Percentiles rank a stretch among this genome's conserved stretches.
These are phyloP conservation scores for Aspergillus wentii DNA, from an alignment of 495 filamentous ascomycete genomes.

Conservation along the genomic window DNA sequence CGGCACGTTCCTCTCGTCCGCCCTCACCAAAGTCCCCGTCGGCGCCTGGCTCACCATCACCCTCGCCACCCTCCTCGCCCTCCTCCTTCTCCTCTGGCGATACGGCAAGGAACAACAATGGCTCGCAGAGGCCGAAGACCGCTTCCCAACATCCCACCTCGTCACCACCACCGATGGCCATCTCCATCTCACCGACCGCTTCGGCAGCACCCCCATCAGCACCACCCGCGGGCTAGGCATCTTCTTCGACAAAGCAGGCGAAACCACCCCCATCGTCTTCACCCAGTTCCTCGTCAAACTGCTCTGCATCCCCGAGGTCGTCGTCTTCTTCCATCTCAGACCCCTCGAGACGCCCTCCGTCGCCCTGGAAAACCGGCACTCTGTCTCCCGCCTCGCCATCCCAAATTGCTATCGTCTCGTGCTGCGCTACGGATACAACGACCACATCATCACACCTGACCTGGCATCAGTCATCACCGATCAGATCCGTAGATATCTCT, in stretches of 20 bases:
- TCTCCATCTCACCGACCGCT: constrained; percentile 9
- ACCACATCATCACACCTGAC: constrained; percentile 59
- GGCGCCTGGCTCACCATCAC: constrained; percentile 73
- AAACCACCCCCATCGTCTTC: constrained; percentile 52
- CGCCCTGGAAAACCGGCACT: constrained; percentile 41
- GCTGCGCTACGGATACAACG: constrained; percentile 65
- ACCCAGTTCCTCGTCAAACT: constrained; percentile 63
- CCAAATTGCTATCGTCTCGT: constrained; percentile 61
- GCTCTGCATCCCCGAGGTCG: constrained; percentile 49
- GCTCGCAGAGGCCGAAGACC: constrained; percentile 57
- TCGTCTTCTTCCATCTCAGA: constrained; percentile 60
- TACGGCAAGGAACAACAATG: constrained; percentile 73
- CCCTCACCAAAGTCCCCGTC: constrained; percentile 62
- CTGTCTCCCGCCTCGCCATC: constrained; percentile 41
- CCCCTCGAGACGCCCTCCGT: constrained; percentile 42
- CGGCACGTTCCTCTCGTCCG: constrained; percentile 60
- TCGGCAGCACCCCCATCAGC: constrained; percentile 20
- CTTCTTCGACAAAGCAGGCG: constrained; percentile 63
- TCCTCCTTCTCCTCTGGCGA: constrained; percentile 64
- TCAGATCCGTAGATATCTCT: constrained; percentile 46
- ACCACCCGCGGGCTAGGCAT: constrained; percentile 51
- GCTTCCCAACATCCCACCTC: constrained; percentile 35
- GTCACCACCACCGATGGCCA: constrained; percentile 5
- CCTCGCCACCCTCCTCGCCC: constrained; percentile 52
- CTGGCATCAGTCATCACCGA: constrained; percentile 55